Percentiles rank a stretch among this genome's conserved stretches.
Conservation (phyloP, 768 basidiomycete species). For the Podaxis sp. region DNA sequence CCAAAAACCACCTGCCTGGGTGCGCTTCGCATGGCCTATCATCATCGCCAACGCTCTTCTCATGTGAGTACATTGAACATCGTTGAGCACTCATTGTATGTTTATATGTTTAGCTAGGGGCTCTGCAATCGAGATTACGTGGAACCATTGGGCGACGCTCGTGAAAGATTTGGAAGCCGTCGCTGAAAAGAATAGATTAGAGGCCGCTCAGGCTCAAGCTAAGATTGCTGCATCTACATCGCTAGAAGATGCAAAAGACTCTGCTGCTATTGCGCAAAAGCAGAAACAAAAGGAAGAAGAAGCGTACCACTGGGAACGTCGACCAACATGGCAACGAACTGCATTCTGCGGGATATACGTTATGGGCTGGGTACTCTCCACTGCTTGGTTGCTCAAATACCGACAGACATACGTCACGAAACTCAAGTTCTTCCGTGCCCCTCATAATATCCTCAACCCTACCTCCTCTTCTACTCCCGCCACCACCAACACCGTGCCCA, state of each 20-base stretch:
- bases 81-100: background rate
- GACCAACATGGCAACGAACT: conserved; percentile 35
- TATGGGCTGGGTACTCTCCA: conserved; percentile 29
- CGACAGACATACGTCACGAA: conserved; percentile 22
- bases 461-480: background rate
- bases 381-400: conserved; percentile 23
- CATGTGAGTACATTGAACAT: background rate
- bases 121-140: conserved; percentile 33
- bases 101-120: conserved; percentile 20
- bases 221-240: conserved; percentile 6
- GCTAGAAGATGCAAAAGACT: background rate
- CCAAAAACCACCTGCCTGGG: conserved; percentile 8
- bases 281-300: background rate
- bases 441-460: conserved; percentile 21
- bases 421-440: conserved; percentile 31
- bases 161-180: conserved; percentile 24
- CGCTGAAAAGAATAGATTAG: conserved; percentile 18
- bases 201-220: background rate
- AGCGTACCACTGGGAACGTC: conserved; percentile 23
- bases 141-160: conserved; percentile 31
- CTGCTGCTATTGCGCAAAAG: background rate
- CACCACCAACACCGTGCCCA: background rate
- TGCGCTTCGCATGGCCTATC: conserved; percentile 14
- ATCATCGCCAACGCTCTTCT: conserved; percentile 13
- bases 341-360: conserved; percentile 30